phyloP scores from a whole-genome alignment of 2,329 filamentous ascomycete genomes.

The Cryphonectria japonica region DNA sequence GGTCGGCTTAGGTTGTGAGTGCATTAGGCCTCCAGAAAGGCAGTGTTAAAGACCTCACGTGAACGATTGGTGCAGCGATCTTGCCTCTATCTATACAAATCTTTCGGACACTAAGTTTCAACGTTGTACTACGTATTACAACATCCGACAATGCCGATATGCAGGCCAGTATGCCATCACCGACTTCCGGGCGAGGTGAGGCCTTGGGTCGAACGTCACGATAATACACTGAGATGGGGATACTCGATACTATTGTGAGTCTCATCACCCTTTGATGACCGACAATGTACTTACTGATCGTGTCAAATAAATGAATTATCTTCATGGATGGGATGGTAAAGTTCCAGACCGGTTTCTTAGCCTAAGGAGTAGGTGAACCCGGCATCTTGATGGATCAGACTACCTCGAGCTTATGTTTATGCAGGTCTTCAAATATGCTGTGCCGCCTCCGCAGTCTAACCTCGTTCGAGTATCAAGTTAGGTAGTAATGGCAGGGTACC shows the following conservation, averaged over 20 bases:
- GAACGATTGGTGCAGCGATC: neutral
- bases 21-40: slow-evolving; percentile 3
- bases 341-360: neutral
- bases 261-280: neutral
- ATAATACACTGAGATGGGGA: neutral
- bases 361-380: neutral
- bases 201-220: neutral
- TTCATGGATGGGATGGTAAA: neutral
- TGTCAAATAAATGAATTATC: neutral
- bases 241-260: neutral
- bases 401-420: neutral
- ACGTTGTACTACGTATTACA: neutral
- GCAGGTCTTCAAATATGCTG: neutral
- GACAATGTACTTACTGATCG: neutral
- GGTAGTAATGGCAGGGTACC: neutral
- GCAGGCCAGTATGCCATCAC: neutral
- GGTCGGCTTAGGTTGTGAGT: neutral
- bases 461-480: neutral
- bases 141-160: neutral
- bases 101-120: neutral
- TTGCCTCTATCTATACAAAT: neutral
- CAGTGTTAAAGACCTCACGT: neutral
- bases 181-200: neutral
- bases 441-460: slow-evolving; percentile 2
- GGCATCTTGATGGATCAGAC: neutral